Percentiles rank a stretch among this genome's conserved stretches.
These are phyloP conservation scores for Backusella macrospora DNA, from an alignment of 192 early-diverging fungal genomes.

Conservation along the genomic window DNA sequence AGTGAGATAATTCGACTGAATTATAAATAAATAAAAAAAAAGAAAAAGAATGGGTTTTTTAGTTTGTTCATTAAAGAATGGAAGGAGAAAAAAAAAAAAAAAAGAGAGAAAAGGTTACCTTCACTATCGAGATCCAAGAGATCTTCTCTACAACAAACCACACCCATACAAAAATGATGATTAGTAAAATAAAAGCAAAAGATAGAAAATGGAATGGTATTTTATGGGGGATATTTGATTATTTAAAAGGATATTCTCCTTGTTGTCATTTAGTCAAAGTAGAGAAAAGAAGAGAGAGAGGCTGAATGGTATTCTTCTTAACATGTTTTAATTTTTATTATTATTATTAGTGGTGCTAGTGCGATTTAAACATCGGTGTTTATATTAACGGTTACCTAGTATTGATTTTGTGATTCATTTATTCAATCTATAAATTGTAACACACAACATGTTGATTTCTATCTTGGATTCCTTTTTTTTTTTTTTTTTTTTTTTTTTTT, in stretches of 20 bases:
- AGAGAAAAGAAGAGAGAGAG: background rate
- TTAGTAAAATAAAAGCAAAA: background rate
- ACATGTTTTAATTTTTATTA: background rate
- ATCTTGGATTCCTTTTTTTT: no score
- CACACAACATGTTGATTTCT: background rate
- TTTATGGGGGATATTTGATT: no score
- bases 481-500: no score
- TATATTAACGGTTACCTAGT: conserved; percentile 9
- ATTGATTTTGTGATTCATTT: conserved; percentile 17
- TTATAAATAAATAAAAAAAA: background rate
- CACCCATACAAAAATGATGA: conserved; percentile 42
- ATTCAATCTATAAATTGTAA: conserved; percentile 6
- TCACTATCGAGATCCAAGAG: conserved; percentile 73
- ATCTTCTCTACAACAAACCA: conserved; percentile 60
- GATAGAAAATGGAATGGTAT: background rate
- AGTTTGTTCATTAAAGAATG: no score
- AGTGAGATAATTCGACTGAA: conserved; percentile 69
- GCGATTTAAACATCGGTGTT: background rate
- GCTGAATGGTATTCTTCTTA: background rate
- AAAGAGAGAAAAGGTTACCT: no score
- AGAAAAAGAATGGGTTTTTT: no score
- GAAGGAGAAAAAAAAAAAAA: no score
- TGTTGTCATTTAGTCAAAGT: background rate
- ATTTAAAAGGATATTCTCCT: no score
- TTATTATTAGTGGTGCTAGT: background rate